Percentiles rank a stretch among this genome's conserved stretches.
These are phyloP conservation scores for Melanomma pulvis-pyrius DNA, from an alignment of 495 filamentous ascomycete genomes.

Conservation along the genomic window DNA sequence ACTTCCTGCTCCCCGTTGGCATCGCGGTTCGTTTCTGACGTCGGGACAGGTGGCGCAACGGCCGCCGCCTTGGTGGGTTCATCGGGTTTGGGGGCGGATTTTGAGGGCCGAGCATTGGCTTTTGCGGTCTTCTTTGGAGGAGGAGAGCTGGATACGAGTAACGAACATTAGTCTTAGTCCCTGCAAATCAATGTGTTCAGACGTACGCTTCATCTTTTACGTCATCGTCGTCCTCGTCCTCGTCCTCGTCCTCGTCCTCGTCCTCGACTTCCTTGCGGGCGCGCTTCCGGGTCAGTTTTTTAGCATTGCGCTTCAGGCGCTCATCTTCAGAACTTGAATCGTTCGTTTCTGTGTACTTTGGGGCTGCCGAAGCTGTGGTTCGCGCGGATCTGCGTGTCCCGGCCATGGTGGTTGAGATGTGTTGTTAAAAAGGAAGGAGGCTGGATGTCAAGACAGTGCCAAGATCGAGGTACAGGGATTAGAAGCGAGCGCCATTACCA, in stretches of 20 bases:
- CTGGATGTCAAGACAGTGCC: neutral
- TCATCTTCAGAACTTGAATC: conserved; percentile 5
- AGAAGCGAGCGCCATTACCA: neutral
- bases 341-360: conserved; percentile 20
- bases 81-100: conserved; percentile 1
- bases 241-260: conserved; percentile 1
- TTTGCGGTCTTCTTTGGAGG: conserved; percentile 21
- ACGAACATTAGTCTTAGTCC: neutral
- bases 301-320: conserved; percentile 21
- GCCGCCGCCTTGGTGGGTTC: neutral
- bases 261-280: conserved; percentile 11
- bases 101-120: neutral
- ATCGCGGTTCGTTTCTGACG: conserved; percentile 23
- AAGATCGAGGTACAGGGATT: neutral
- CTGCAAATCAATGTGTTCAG: neutral
- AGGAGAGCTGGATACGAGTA: conserved; percentile 11
- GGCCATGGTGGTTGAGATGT: conserved; percentile 18
- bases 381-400: conserved; percentile 30
- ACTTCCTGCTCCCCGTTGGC: conserved; percentile 11
- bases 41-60: neutral
- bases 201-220: neutral
- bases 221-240: neutral
- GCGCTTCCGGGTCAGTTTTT: conserved; percentile 27
- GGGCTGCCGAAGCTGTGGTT: conserved; percentile 8
- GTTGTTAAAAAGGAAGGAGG: neutral